Conservation (phyloP, 768 basidiomycete species). For the Leccinum boreale region DNA sequence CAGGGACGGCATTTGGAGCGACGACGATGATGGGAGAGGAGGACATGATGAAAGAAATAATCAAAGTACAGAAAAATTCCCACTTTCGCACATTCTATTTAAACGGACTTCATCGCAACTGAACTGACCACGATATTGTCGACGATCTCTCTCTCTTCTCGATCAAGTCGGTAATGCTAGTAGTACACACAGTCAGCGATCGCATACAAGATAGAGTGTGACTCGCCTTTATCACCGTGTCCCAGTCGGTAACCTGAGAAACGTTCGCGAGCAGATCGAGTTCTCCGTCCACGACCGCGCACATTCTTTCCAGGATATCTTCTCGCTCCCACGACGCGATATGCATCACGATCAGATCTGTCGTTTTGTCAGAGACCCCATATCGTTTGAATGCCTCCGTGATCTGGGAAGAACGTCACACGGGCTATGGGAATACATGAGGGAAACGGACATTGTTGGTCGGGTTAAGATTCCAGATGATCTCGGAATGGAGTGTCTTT, state of each 20-base stretch:
- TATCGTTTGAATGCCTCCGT: constrained; percentile 84
- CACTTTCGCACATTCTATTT: no score
- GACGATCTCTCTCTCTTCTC: constrained; percentile 41
- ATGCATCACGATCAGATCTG: constrained; percentile 68
- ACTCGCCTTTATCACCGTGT: constrained; percentile 67
- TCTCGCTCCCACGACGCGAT: constrained; percentile 43
- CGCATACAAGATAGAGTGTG: neutral
- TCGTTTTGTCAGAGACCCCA: constrained; percentile 69
- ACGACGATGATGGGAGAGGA: constrained; percentile 10
- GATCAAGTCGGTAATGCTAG: constrained; percentile 70
- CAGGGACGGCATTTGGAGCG: constrained; percentile 7
- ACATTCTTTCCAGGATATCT: constrained; percentile 53
- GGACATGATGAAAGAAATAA: neutral
- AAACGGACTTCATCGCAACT: constrained; percentile 65
- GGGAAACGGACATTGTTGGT: constrained; percentile 42
- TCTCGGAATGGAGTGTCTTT: constrained; percentile 87
- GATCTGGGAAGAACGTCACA: constrained; percentile 50
- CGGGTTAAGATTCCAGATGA: constrained; percentile 84
- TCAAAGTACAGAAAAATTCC: no score
- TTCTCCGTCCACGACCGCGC: constrained; percentile 54
- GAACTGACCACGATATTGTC: constrained; percentile 72
- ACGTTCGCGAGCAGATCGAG: constrained; percentile 47
- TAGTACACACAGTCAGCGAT: neutral
- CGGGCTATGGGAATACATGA: no score
- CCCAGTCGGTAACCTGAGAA: constrained; percentile 62